Evolutionary conservation across 2,329 filamentous ascomycete genomes (phyloP), one percentile per base, ranked within the genome.

Genomic region (Alternaria longipes): DNA sequence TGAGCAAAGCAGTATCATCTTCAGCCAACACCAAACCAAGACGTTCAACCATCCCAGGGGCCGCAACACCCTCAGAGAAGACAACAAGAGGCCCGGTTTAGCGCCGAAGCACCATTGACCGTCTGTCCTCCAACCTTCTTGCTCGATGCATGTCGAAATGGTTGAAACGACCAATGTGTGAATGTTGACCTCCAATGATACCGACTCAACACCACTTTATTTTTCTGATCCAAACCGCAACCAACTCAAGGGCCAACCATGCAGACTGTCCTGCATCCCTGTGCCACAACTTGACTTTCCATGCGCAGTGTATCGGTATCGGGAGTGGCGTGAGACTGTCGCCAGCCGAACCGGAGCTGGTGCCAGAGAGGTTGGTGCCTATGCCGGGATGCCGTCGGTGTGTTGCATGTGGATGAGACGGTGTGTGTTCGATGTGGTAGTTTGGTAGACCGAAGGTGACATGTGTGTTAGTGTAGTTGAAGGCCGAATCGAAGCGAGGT

Each of bases 41-140:
- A 34, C 24, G 30, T 36, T 36, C 52, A 46, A 49, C 52, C n/a
- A 55, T 47, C 41, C 22, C 30, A 36, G 32, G 41, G 52, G 42
- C 30, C 32, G 41, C n/a, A 18, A 38, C 52, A 36, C 54, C 34
- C 44, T 42, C n/a, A 53, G 14, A 36, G 30, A 56, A 47, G 38
- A 55, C 30, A 49, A 49, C 46, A 49, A 49, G 46, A 64, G 58
- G 58, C 58, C 62, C 52, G 34, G 41, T 64, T 40, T 60, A 51
- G 56, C 49, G 47, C 56, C 8, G 9, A 44, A 45, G 56, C 34
- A 11, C 42, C 56, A 59, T 59, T 47, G 56, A 59, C 56, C 38
- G 28, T 62, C 55, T 64, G 6, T 64, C 59, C 59, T 64, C 62
- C 62, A 47, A 59, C 59, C 47, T 50, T 56, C 44, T 38, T 50